Base-by-base conservation (phyloP, 2,329 filamentous ascomycete genomes). In the Ascocoryne sarcoides region DNA sequence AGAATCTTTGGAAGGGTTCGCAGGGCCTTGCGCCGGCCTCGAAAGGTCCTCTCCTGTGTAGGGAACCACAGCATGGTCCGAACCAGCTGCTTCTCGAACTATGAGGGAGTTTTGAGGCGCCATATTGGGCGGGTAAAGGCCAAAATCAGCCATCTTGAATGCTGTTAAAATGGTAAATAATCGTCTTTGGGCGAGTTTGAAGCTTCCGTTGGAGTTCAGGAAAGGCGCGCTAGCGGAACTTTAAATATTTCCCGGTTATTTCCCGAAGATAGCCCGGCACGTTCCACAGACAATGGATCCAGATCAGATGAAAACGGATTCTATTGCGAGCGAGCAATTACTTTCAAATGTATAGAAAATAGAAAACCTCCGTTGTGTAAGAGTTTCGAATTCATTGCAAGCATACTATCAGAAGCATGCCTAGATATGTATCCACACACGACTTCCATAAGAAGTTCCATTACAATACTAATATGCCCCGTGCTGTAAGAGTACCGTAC, bases 11-110 rank as follows among this genome's bases (percentile, higher is more conserved):
- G 85, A 90, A 1, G 85, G 85, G 56, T 90, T 90, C 17, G 71
- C 65, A 26, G 85, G 85, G 0, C 85, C 85, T 44, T 79, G 63
- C 7, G 68, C 65, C 1, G 82, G 75, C 43, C 78, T 73, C 34
- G 76, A 72, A 30, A 90, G 68, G 54, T 85, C 79, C 51, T 84
- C 79, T 51, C 81, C 83, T n/a, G 80, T 80, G 58, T 82, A 82
- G 20, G 70, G 68, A 5, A 76, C 72, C 17, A 80, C 73, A 15
- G 73, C 74, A 54, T 82, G 78, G 45, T 78, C 69, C 23, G 71
- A 67, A 39, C 65, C 65, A 28, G 71, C 66, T 47, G 69, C 60
- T 54, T 76, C 67, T 40, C 77, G 70, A 32, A 77, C 66, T 39
- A 80, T 68, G 32, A 82, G 70, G 32, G 76, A 75, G 56, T 81